Evolutionary conservation across 2,329 filamentous ascomycete species (phyloP), one percentile per base, ranked within the genome.

Genomic region (Aspergillus aculeatinus): DNA sequence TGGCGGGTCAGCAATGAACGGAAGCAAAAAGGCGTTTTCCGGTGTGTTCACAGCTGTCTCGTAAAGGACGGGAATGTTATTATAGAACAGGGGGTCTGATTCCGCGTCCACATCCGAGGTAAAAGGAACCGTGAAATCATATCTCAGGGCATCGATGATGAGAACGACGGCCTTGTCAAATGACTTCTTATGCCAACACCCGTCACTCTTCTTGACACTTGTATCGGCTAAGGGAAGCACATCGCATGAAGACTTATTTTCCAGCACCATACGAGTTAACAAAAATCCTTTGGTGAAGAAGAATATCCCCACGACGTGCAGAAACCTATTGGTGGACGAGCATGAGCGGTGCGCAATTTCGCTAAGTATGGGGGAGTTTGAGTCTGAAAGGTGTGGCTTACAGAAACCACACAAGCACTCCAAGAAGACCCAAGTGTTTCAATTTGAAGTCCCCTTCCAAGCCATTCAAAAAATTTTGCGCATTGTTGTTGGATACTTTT

Each of bases 201-300:
- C 95, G 59, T 83, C 81, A 42, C 23, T 85, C 74, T 23, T 76
- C 65, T 75, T 70, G 61, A 29, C 62, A 57, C 33, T 44, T 39
- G 60, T 62, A 61, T 76, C 64, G 39, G 85, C 82, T 60, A 90
- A 85, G 4, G 95, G 94, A 53, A 90, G 87, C 48, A 81, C 76
- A 11, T 81, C 79, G 74, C 91, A 95, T 60, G 81, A 82, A 12
- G 91, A 92, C 73, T 88, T 89, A 69, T 92, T 85, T 63, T 92
- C 88, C 60, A 95, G 82, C 55, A 94, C 89, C 63, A 92, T 80
- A 60, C 95, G 87, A 58, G 94, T 96, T 65, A 99, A 85, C 63
- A 99, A 86, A 76, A 99, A 99, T 42, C 95, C 95, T 74, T 89
- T 92, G 27, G 92, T 96, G 78, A 99, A 99, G 72, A 97, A 89